Evolutionary conservation across 805 yeast genomes (phyloP).

Genomic region (Cyberlindnera misumaiensis): DNA sequence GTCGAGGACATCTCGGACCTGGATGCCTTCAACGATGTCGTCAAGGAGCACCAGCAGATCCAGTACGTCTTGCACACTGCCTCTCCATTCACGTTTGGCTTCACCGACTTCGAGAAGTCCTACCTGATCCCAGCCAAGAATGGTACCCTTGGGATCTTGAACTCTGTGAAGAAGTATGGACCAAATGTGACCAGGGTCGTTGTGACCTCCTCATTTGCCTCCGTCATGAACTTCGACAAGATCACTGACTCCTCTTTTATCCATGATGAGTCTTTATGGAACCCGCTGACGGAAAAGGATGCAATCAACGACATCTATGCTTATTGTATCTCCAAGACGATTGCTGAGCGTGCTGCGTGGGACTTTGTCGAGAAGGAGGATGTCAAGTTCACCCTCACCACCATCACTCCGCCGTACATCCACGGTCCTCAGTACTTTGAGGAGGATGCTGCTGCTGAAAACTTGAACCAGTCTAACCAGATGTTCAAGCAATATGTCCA

Average conservation of each 20-base stretch:
- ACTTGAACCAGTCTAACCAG: slow-evolving; percentile 34
- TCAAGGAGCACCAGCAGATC: slow-evolving; percentile 42
- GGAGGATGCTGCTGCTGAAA: slow-evolving; percentile 28
- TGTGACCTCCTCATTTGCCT: slow-evolving; percentile 45
- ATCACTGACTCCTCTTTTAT: slow-evolving; percentile 28
- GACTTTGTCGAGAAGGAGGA: slow-evolving; percentile 32
- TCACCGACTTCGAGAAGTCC: slow-evolving; percentile 38
- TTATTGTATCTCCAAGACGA: slow-evolving; percentile 53
- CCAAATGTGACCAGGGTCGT: slow-evolving; percentile 40
- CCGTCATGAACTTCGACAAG: slow-evolving; percentile 32
- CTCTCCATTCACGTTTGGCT: slow-evolving; percentile 46
- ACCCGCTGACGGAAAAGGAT: slow-evolving; percentile 44
- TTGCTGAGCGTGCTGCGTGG: slow-evolving; percentile 61
- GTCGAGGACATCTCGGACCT: slow-evolving; percentile 39
- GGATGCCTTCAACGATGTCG: slow-evolving; percentile 38
- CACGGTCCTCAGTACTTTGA: slow-evolving; percentile 55
- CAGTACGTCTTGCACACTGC: slow-evolving; percentile 54
- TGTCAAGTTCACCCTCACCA: slow-evolving; percentile 35
- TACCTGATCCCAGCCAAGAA: slow-evolving; percentile 48
- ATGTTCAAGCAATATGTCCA: slow-evolving; percentile 25
- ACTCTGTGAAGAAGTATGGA: slow-evolving; percentile 37
- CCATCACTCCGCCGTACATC: slow-evolving; percentile 50
- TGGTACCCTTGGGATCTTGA: slow-evolving; percentile 47
- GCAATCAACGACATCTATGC: slow-evolving; percentile 35
- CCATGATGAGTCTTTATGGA: slow-evolving; percentile 45